These are phyloP conservation scores for Lojkania enalia DNA, from an alignment of 2,329 filamentous ascomycete genomes.

Conservation along the genomic window DNA sequence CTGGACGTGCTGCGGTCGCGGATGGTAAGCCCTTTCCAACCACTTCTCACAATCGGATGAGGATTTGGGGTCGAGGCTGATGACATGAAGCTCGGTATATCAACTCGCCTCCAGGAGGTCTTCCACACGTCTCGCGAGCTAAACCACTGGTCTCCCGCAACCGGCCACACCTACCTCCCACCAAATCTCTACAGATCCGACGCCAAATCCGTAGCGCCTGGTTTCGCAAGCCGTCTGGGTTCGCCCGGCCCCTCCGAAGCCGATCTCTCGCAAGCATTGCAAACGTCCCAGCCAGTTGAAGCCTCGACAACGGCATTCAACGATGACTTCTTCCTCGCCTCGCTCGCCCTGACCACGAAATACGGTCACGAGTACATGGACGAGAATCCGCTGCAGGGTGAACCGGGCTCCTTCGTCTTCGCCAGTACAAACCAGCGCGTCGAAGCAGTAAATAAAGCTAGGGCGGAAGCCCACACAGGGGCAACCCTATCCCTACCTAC, in stretches of 20 bases:
- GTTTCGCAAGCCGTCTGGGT: constrained; percentile 30
- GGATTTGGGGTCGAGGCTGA: no score
- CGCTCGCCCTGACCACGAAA: constrained; percentile 55
- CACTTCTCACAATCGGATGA: constrained; percentile 12
- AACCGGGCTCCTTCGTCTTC: constrained; percentile 65
- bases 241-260: constrained; percentile 36
- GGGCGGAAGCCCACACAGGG: constrained; percentile 27
- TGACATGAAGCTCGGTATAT: constrained; percentile 54
- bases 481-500: constrained; percentile 10
- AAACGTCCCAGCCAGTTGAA: constrained; percentile 15
- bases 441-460: constrained; percentile 45
- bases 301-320: constrained; percentile 28
- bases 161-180: constrained; percentile 63
- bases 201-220: constrained; percentile 24
- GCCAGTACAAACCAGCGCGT: constrained; percentile 49
- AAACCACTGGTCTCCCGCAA: constrained; percentile 61
- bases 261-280: constrained; percentile 23
- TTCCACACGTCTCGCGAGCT: constrained; percentile 58
- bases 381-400: constrained; percentile 64
- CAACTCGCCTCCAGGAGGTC: constrained; percentile 59
- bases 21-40: constrained; percentile 49
- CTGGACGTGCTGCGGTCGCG: constrained; percentile 60
- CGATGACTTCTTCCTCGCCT: constrained; percentile 46
- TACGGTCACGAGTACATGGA: constrained; percentile 67
- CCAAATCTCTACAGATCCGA: constrained; percentile 50